Percentiles rank a stretch among this genome's conserved stretches.
These are phyloP conservation scores for Gossypium sturtianum DNA, from an alignment of 345 rosid genomes.

Conservation along the genomic window DNA sequence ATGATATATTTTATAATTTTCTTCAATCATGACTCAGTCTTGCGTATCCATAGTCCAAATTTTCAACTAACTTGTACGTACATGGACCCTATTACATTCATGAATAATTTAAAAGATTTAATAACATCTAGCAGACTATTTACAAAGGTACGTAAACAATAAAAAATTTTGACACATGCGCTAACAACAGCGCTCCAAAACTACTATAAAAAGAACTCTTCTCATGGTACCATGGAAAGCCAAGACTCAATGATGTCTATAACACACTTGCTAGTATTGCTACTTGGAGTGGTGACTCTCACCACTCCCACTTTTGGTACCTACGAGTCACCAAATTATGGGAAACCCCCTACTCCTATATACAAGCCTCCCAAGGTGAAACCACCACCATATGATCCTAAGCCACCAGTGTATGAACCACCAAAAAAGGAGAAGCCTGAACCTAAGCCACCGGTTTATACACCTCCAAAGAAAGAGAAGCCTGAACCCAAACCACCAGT, in stretches of 20 bases:
- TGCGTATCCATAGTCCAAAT: not conserved
- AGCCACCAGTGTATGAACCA: not conserved
- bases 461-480: too few relatives aligned
- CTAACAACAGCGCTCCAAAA: not conserved
- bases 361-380: constrained; percentile 1
- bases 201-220: not conserved
- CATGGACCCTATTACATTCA: not conserved
- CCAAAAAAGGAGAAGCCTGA: too few relatives aligned
- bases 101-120: too few relatives aligned
- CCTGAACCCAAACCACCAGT: too few relatives aligned
- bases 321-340: not conserved
- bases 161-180: not conserved
- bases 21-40: not conserved
- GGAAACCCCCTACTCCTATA: not conserved
- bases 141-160: not conserved
- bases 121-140: not conserved
- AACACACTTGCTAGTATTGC: constrained; percentile 14
- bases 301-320: constrained; percentile 18
- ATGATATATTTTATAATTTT: too few relatives aligned
- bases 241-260: constrained; percentile 17
- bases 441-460: too few relatives aligned
- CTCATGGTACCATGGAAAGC: not conserved
- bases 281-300: constrained; percentile 20
- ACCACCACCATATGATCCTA: not conserved
- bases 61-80: not conserved